phyloP scores from a whole-genome alignment of 441 rosid genomes.

The Croton laevigatus region DNA sequence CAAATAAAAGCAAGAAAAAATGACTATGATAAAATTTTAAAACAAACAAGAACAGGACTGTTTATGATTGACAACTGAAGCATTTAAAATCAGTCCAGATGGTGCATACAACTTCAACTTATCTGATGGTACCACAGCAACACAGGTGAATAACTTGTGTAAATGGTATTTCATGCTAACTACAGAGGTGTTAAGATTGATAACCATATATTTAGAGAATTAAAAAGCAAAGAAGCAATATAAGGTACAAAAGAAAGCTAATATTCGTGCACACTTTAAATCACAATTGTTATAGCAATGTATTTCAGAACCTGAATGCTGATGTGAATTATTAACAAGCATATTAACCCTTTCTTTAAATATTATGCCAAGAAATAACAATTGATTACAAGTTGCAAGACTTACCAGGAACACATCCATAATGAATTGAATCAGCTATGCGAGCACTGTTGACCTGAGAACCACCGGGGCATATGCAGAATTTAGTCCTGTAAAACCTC shows the following conservation, averaged over 20 bases:
- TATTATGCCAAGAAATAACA: background rate
- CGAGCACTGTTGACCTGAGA: conserved; percentile 98
- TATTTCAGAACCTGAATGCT: background rate
- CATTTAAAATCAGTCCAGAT: background rate
- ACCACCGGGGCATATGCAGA: conserved; percentile 96
- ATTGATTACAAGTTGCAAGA: background rate
- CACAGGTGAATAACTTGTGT: background rate
- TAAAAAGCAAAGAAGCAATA: background rate
- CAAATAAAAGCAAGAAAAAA: conserved; percentile 1
- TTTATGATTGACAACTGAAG: background rate
- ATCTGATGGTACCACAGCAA: background rate
- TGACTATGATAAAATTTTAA: background rate
- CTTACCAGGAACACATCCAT: conserved; percentile 94
- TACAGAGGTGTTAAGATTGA: background rate
- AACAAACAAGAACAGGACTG: background rate
- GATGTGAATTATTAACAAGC: background rate
- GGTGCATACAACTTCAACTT: background rate
- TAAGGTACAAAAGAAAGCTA: background rate
- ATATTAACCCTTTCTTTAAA: background rate
- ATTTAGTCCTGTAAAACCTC: conserved; percentile 85
- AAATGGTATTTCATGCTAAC: background rate
- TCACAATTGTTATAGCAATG: background rate
- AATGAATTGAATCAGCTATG: conserved; percentile 90
- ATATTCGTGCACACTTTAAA: background rate
- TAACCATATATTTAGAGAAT: background rate